phyloP scores from a whole-genome alignment of 2,329 filamentous ascomycete species.

The Alternaria infectoria region DNA sequence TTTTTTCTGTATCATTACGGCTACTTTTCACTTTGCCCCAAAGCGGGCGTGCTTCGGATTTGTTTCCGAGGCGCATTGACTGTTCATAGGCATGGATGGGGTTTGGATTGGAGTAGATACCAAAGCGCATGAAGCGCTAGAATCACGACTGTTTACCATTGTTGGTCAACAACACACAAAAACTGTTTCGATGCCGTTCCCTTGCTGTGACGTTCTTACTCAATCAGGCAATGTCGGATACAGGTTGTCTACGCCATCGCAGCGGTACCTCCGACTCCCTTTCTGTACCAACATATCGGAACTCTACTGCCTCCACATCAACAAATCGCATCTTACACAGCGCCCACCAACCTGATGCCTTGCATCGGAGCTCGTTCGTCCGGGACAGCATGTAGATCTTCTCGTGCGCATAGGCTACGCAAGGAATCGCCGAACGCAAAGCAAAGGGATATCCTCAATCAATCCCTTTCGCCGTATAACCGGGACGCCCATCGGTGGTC shows the following conservation, averaged over 20 bases:
- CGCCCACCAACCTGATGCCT: not conserved
- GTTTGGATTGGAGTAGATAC: slow-evolving; percentile 25
- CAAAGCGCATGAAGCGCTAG: slow-evolving; percentile 25
- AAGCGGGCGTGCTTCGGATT: not conserved
- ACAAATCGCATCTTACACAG: not conserved
- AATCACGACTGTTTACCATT: slow-evolving; percentile 20
- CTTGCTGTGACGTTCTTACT: not conserved
- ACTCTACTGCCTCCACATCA: not conserved
- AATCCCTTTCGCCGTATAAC: not conserved
- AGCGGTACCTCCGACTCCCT: not conserved
- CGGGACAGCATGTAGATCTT: not conserved
- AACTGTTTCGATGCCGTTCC: not conserved
- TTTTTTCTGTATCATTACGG: slow-evolving; percentile 20
- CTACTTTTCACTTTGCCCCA: slow-evolving; percentile 14
- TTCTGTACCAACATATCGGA: not conserved
- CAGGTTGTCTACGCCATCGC: not conserved
- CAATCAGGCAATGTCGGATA: not conserved
- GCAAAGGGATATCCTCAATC: not conserved
- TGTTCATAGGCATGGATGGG: slow-evolving; percentile 9
- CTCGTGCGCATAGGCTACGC: not conserved
- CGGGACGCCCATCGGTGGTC: not conserved
- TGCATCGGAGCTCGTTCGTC: not conserved
- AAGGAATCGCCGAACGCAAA: not conserved
- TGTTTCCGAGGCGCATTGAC: not conserved
- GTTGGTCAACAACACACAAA: slow-evolving; percentile 5